A percentile compares a stretch with the other conserved stretches of the same genome.
These are phyloP conservation scores for Venturia aucupariae DNA, from an alignment of 2,329 filamentous ascomycete species.

Conservation along the genomic window DNA sequence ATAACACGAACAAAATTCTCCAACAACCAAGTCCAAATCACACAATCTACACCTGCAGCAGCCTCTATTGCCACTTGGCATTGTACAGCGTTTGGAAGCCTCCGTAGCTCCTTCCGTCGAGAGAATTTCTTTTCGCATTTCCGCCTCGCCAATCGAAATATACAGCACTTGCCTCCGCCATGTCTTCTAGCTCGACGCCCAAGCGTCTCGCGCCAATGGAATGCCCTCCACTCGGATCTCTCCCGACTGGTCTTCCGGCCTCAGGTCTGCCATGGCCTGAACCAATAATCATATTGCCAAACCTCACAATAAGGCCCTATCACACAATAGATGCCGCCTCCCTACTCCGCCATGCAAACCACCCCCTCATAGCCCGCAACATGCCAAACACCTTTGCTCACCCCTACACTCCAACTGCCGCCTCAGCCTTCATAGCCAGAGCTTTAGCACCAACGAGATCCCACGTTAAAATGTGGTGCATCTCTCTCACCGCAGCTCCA, in stretches of 20 bases:
- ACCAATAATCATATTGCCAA: neutral
- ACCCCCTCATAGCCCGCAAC: neutral
- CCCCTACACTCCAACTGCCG: constrained; percentile 3
- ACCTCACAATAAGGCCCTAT: constrained; percentile 8
- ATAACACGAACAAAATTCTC: neutral
- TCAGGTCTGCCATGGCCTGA: constrained; percentile 3
- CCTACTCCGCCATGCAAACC: constrained; percentile 4
- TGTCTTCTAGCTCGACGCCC: neutral
- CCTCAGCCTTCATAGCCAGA: constrained; percentile 6
- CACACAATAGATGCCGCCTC: constrained; percentile 6
- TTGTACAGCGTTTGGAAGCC: neutral
- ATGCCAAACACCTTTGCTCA: constrained; percentile 12
- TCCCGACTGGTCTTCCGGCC: neutral
- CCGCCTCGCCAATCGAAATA: too few relatives aligned
- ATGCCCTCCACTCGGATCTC: neutral
- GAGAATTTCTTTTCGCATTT: neutral
- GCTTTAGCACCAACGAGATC: neutral
- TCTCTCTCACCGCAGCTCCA: constrained; percentile 1
- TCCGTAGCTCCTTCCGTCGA: neutral
- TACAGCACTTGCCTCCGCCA: too few relatives aligned
- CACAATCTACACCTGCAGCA: neutral
- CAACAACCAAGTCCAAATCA: too few relatives aligned
- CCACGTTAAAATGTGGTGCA: neutral
- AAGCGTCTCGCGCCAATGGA: neutral
- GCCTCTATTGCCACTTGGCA: neutral